Percentiles rank a stretch among this genome's conserved stretches.
phyloP scores from a whole-genome alignment of 371 early-diverging fungal genomes.

The Lichtheimia hyalospora region DNA sequence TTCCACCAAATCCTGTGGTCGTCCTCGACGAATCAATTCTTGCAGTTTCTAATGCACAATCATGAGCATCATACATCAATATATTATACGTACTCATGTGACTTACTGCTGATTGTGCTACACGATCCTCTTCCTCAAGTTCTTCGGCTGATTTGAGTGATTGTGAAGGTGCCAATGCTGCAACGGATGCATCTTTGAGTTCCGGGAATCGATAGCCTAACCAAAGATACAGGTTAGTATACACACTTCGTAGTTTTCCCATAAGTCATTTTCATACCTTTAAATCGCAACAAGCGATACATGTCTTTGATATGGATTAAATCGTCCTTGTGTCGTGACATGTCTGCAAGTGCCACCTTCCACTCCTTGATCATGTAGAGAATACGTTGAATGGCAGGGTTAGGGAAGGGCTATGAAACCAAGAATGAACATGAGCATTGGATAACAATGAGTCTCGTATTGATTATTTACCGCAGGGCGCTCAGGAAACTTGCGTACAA shows the following conservation, averaged over 20 bases:
- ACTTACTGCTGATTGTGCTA: slow-evolving; percentile 85
- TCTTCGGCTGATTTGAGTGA: slow-evolving; percentile 87
- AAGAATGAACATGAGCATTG: not conserved
- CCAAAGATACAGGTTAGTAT: too few relatives aligned
- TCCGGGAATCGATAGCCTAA: slow-evolving; percentile 30
- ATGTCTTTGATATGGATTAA: slow-evolving; percentile 93
- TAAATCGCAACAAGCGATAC: slow-evolving; percentile 85
- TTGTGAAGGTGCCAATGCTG: slow-evolving; percentile 38
- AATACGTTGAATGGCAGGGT: slow-evolving; percentile 79
- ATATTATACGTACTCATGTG: not conserved
- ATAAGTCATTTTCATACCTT: slow-evolving; percentile 49
- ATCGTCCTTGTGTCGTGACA: slow-evolving; percentile 90
- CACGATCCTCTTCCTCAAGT: slow-evolving; percentile 91
- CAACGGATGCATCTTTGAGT: slow-evolving; percentile 22
- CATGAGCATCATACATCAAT: not conserved
- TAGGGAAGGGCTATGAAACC: slow-evolving; percentile 42
- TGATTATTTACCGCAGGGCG: slow-evolving; percentile 54
- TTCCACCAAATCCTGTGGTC: slow-evolving; percentile 91
- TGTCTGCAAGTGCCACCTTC: slow-evolving; percentile 85
- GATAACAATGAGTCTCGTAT: too few relatives aligned
- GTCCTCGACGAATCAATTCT: slow-evolving; percentile 94
- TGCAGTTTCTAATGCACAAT: slow-evolving; percentile 77
- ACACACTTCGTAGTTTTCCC: not conserved
- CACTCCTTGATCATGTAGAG: slow-evolving; percentile 94
- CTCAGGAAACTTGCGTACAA: slow-evolving; percentile 94